A percentile compares a stretch with the other conserved stretches of the same genome.
Evolutionary conservation across 2,329 filamentous ascomycete genomes (phyloP).

Genomic region (Decorospora gaudefroyi): DNA sequence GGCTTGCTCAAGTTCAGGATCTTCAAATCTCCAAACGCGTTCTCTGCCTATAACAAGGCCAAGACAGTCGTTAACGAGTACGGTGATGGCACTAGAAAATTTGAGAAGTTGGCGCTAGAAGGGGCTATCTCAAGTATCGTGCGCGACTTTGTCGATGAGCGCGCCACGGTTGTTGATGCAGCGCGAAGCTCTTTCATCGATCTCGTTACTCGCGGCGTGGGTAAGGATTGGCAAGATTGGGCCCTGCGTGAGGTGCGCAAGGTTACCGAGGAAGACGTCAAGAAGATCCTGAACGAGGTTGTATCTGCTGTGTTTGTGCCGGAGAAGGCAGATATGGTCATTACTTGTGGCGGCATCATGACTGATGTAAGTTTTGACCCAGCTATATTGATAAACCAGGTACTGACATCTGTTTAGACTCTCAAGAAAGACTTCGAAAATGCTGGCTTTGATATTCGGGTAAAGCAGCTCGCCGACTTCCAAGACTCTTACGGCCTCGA

Average conservation of each 20-base stretch:
- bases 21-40: slow-evolving; percentile 87
- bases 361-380: slow-evolving; percentile 67
- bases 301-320: slow-evolving; percentile 81
- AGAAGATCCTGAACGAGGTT: slow-evolving; percentile 71
- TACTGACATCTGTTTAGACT: slow-evolving; percentile 55
- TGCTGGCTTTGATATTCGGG: slow-evolving; percentile 77
- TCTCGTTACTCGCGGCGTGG: slow-evolving; percentile 75
- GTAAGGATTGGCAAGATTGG: slow-evolving; percentile 75
- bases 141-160: slow-evolving; percentile 81
- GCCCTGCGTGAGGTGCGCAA: slow-evolving; percentile 76
- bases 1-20: slow-evolving; percentile 83
- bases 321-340: slow-evolving; percentile 78
- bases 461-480: slow-evolving; percentile 76
- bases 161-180: slow-evolving; percentile 80
- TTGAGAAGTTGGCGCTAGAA: slow-evolving; percentile 83
- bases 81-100: slow-evolving; percentile 68
- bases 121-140: slow-evolving; percentile 91
- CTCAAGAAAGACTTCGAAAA: slow-evolving; percentile 74
- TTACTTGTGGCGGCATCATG: slow-evolving; percentile 86
- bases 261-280: slow-evolving; percentile 77
- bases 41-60: slow-evolving; percentile 80
- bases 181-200: slow-evolving; percentile 83
- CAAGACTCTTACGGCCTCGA: slow-evolving; percentile 88
- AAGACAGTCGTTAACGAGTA: slow-evolving; percentile 75
- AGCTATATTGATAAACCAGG: too few relatives aligned